Evolutionary conservation across 495 filamentous ascomycete species (phyloP), one percentile per base, ranked within the genome.

Genomic region (Podospora tetraspora): DNA sequence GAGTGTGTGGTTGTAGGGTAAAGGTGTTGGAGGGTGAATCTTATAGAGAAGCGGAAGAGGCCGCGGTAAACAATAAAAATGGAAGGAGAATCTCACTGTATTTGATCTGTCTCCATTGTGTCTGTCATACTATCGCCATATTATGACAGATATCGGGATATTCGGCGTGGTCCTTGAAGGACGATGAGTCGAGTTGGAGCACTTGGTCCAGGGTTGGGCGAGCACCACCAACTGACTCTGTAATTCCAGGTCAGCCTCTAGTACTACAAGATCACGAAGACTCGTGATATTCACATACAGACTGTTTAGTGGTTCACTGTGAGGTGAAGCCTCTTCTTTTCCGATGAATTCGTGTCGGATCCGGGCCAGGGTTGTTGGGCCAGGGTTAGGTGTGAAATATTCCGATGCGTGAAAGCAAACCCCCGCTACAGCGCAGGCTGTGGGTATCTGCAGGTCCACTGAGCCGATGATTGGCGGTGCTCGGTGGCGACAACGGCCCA

Each of bases 41-140:
- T 27, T 23, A 1, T 21, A 10, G 0, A 3, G 30, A 12, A 37
- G 32, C 11, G n/a, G n/a, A 13, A 37, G 32, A 37, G 27, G n/a
- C 7, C 43, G 4, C n/a, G 37, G n/a, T 58, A 13, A 11, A n/a
- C 4, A 9, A 3, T 3, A 11, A 3, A 11, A 3, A 34, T 34
- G 13, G 3, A 12, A 34, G 4, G 32, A 3, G 3, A 34, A 0
- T 13, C 75, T 74, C 71, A 77, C 75, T 77, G 75, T 2, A 72
- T 66, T 43, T 73, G 56, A 4, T 72, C 67, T 52, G 62, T 58
- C 27, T 63, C 57, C 43, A 65, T 64, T 1, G 3, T 24, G 2
- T 66, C 70, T 58, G 34, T 61, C 66, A 68, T 71, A 10, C 21
- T 59, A 37, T 52, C 29, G 11, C 30, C 10, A 62, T 61, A 2